Percentiles rank a stretch among this genome's conserved stretches.
Conservation (phyloP, 2,329 filamentous ascomycete genomes). For the Hymenoscyphus occultus region DNA sequence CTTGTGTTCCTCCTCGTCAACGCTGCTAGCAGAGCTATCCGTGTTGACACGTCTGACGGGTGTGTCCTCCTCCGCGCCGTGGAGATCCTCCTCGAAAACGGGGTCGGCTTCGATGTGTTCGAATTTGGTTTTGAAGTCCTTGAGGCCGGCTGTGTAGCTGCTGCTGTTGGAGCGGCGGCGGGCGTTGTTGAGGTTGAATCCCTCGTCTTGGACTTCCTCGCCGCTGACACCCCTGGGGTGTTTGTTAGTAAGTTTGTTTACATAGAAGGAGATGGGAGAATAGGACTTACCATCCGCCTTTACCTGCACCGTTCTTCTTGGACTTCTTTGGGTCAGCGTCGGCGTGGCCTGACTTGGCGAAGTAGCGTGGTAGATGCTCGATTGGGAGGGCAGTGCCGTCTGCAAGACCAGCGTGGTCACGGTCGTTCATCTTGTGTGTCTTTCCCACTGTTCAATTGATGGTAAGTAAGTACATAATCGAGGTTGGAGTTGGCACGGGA, state of each 20-base stretch:
- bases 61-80: slow-evolving; percentile 53
- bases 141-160: slow-evolving; percentile 64
- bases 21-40: slow-evolving; percentile 34
- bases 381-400: slow-evolving; percentile 64
- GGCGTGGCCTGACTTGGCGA: slow-evolving; percentile 79
- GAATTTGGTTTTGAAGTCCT: slow-evolving; percentile 94
- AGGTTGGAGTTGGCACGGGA: slow-evolving; percentile 12
- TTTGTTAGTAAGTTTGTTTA: slow-evolving; percentile 27
- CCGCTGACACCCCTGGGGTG: slow-evolving; percentile 73
- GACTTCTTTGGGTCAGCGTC: slow-evolving; percentile 86
- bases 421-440: slow-evolving; percentile 93
- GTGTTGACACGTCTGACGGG: slow-evolving; percentile 33
- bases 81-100: slow-evolving; percentile 83
- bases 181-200: slow-evolving; percentile 79
- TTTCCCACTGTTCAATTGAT: slow-evolving; percentile 73
- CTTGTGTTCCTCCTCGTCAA: slow-evolving; percentile 43
- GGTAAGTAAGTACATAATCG: slow-evolving; percentile 19
- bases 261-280: neutral
- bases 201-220: slow-evolving; percentile 79
- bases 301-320: slow-evolving; percentile 94
- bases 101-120: slow-evolving; percentile 86
- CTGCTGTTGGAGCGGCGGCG: slow-evolving; percentile 93
- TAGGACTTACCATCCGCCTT: slow-evolving; percentile 80
- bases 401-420: slow-evolving; percentile 75
- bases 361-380: slow-evolving; percentile 84